Evolutionary conservation across 1,139 yeast species (phyloP), one percentile per base, ranked within the genome.

Genomic region (Blastobotrys elegans): DNA sequence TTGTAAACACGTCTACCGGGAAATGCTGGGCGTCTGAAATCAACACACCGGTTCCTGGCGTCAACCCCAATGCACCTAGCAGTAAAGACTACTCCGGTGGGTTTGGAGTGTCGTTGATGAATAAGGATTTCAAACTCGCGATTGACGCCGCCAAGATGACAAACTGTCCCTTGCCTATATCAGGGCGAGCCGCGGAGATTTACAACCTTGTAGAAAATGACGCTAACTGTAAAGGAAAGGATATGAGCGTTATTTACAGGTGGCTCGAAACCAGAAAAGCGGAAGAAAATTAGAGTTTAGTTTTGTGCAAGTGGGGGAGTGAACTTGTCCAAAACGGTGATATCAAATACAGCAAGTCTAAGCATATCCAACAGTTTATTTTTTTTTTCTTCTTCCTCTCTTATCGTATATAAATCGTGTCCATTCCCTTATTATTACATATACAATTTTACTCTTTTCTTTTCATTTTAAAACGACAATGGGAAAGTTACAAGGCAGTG

Each of bases 11-110:
- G 2, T 75, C 80, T n/a, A 75, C 82, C 5, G 84, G 83, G 34
- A 74, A 77, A 56, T 69, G 77, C 14, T 79, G 84, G 84, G 79
- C 82, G 16, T 70, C 80, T 2, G 80, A 74, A 34, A 80, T 75
- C 57, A 79, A 79, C 61, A 76, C 79, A 60, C 84, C 84, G 1
- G 79, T 79, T 40, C 73, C 76, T 0, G 79, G 78, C 3, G 75
- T 73, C 8, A 72, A 73, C 51, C 74, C 79, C 2, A 52, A 49
- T 27, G 56, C 68, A 14, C 83, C 84, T 1, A 70, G 76, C 26
- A 77, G 76, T 42, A 68, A 67, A 16, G 74, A 70, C 33, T 79
- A 71, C 57, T 60, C 65, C 7, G 80, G 80, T 35, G 84, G 84
- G 0, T 79, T 79, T 56, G 75, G 77, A 36, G 71, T 80, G 36